Conservation (phyloP, 208 protist species). For the Balamuthia mandrillaris region DNA sequence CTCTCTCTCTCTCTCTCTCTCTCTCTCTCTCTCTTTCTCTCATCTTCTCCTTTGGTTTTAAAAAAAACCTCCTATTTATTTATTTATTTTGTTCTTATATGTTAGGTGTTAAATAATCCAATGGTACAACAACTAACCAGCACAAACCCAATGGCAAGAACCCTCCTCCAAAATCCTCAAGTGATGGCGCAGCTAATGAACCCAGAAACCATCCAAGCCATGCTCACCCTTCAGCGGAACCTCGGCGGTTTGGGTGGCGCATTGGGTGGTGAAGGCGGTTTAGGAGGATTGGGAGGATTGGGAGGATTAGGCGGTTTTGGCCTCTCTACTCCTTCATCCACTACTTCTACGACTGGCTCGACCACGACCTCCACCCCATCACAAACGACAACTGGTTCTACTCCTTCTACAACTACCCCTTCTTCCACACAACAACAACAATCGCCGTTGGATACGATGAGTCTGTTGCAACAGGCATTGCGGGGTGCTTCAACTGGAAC, state of each 20-base stretch:
- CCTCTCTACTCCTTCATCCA: no score
- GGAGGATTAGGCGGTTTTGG: no score
- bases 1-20: background rate
- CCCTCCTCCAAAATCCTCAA: background rate
- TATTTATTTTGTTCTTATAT: background rate
- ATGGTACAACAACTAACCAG: no score
- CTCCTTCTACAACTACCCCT: background rate
- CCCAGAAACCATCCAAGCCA: background rate
- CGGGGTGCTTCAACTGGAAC: background rate
- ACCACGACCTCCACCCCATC: background rate
- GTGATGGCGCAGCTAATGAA: background rate
- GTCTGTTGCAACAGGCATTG: no score
- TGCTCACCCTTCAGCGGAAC: background rate
- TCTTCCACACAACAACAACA: background rate
- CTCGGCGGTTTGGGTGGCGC: background rate
- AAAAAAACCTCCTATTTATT: background rate
- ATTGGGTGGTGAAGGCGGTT: background rate
- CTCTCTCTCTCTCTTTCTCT: background rate
- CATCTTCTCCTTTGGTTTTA: background rate
- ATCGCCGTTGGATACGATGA: background rate
- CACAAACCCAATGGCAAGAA: background rate
- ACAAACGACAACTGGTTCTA: background rate
- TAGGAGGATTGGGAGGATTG: background rate
- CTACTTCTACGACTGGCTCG: background rate
- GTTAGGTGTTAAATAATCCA: background rate